Conservation (phyloP, 2,329 filamentous ascomycete species). For the Cladosporium sp. region DNA sequence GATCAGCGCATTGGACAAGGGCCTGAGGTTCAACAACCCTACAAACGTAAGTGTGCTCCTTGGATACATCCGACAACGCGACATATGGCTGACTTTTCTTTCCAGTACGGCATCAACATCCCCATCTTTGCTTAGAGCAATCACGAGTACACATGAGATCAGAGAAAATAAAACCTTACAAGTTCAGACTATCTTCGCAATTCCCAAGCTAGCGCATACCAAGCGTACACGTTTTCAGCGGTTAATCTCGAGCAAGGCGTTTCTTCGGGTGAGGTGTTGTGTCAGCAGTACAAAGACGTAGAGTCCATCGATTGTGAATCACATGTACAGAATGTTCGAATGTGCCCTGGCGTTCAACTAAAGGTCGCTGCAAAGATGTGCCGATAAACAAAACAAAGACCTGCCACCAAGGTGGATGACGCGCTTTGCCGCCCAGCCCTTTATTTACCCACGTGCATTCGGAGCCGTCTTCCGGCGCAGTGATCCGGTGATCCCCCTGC, state of each 20-base stretch:
- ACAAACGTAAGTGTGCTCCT: constrained; percentile 56
- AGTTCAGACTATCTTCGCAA: not conserved
- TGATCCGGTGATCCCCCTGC: constrained; percentile 6
- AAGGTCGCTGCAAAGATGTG: not conserved
- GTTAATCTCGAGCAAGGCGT: not conserved
- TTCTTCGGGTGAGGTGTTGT: not conserved
- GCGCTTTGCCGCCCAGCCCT: not conserved
- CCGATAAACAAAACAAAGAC: not conserved
- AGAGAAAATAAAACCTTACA: not conserved
- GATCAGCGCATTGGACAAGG: constrained; percentile 65
- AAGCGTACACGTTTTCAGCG: not conserved
- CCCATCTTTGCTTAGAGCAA: constrained; percentile 26
- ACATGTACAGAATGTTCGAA: not conserved
- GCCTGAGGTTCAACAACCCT: constrained; percentile 76
- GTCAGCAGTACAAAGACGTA: not conserved
- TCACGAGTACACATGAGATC: not conserved
- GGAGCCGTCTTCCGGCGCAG: not conserved
- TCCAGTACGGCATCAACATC: constrained; percentile 23
- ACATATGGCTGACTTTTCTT: constrained; percentile 10
- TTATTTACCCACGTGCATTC: constrained; percentile 4
- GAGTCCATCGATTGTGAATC: not conserved
- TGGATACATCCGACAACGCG: not conserved
- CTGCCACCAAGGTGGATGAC: constrained; percentile 5
- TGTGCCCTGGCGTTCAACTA: not conserved
- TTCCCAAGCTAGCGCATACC: not conserved